These are phyloP conservation scores for Singerocomus rubriflavus DNA, from an alignment of 1,284 basidiomycete species.

Conservation along the genomic window DNA sequence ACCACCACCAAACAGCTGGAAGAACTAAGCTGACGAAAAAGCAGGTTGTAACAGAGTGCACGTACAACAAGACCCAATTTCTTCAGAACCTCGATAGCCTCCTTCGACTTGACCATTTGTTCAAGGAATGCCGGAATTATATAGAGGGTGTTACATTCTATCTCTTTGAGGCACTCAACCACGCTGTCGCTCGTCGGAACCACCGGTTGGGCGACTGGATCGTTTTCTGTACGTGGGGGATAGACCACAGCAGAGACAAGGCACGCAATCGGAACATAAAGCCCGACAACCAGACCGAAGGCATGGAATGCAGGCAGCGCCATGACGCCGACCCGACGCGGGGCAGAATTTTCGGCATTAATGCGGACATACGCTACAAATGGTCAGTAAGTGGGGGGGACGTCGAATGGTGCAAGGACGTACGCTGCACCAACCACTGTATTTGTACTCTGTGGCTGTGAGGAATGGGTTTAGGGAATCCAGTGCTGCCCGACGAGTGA, in stretches of 20 bases:
- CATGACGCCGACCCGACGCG: conserved; percentile 17
- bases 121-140: conserved; percentile 17
- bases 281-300: conserved; percentile 3
- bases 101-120: conserved; percentile 6
- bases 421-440: conserved; percentile 1
- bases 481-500: conserved; percentile 37
- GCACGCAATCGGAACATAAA: conserved; percentile 6
- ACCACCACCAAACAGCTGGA: conserved; percentile 17
- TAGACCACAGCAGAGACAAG: conserved; percentile 4
- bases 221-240: conserved; percentile 3
- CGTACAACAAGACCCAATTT: conserved; percentile 14
- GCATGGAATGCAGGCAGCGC: conserved; percentile 19
- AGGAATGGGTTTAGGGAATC: conserved; percentile 31
- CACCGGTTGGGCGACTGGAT: conserved; percentile 3
- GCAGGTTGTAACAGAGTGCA: neutral
- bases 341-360: neutral
- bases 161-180: conserved; percentile 5
- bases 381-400: too few relatives aligned
- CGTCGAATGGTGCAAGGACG: neutral
- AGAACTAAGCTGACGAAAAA: neutral
- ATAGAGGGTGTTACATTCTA: conserved; percentile 6
- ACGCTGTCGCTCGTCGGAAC: conserved; percentile 19
- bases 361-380: too few relatives aligned
- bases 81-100: conserved; percentile 8
- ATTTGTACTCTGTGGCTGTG: conserved; percentile 16